Percentiles rank a stretch among this genome's conserved stretches.
Conservation (phyloP, 352 stramenopile genomes). For the Phytophthora foliorum region DNA sequence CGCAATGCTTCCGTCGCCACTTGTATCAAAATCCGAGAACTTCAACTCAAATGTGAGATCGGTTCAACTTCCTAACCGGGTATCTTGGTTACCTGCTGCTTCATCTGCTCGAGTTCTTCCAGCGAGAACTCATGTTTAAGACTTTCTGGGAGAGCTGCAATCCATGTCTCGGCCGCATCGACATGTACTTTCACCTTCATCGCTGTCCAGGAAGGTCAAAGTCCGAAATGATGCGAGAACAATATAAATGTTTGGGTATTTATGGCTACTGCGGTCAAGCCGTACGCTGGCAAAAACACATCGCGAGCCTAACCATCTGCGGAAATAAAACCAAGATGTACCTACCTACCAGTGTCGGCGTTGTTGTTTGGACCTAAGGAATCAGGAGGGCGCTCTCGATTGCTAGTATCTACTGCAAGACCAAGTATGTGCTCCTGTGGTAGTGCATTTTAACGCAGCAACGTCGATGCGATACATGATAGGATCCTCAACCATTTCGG, state of each 20-base stretch:
- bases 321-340: too few relatives aligned
- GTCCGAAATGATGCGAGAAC: not conserved
- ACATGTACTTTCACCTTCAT: constrained; percentile 63
- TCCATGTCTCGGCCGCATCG: constrained; percentile 52
- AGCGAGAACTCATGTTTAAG: constrained; percentile 73
- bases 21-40: constrained; percentile 80
- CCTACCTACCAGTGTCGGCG: too few relatives aligned
- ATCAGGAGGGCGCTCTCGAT: too few relatives aligned
- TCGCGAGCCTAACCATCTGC: too few relatives aligned
- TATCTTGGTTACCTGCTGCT: constrained; percentile 53
- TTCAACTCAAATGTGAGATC: constrained; percentile 16
- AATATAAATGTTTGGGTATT: constrained; percentile 9
- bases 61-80: not conserved
- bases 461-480: too few relatives aligned
- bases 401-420: too few relatives aligned
- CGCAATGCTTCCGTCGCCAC: constrained; percentile 70
- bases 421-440: too few relatives aligned
- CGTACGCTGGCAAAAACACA: too few relatives aligned
- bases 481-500: too few relatives aligned
- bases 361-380: too few relatives aligned
- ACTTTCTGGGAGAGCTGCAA: constrained; percentile 56
- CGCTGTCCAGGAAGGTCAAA: not conserved
- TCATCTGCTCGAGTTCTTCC: constrained; percentile 76
- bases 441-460: too few relatives aligned
- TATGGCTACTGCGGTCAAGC: not conserved